These are phyloP conservation scores for Amanita jacksonii DNA, from an alignment of 768 basidiomycete genomes.

Conservation along the genomic window DNA sequence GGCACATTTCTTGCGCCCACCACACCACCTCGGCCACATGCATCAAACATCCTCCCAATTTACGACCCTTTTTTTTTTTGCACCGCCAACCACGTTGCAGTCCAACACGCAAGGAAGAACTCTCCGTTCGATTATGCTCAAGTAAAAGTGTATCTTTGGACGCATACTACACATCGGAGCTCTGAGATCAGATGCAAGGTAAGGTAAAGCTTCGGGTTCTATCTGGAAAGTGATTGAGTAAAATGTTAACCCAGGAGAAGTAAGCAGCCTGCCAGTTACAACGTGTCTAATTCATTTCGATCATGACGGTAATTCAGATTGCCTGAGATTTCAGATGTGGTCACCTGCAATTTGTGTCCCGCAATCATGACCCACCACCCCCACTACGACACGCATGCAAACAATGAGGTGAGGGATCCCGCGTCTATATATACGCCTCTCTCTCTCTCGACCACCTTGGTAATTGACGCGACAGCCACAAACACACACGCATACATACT, in stretches of 20 bases:
- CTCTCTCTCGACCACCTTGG: constrained; percentile 1
- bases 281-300: constrained; percentile 9
- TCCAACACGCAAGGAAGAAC: too few relatives aligned
- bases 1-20: too few relatives aligned
- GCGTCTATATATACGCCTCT: constrained; percentile 3
- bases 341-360: constrained; percentile 2
- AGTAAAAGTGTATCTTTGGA: too few relatives aligned
- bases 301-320: not conserved
- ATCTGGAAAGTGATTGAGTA: constrained; percentile 1
- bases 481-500: not conserved
- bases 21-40: too few relatives aligned
- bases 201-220: too few relatives aligned
- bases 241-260: not conserved
- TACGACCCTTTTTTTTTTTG: too few relatives aligned
- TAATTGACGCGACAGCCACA: not conserved
- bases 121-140: too few relatives aligned
- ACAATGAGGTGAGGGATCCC: constrained; percentile 3
- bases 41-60: too few relatives aligned
- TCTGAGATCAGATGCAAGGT: too few relatives aligned
- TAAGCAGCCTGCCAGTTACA: not conserved
- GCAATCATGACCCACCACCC: not conserved
- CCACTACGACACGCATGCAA: constrained; percentile 7
- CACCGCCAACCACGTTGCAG: too few relatives aligned
- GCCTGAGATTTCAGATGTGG: not conserved
- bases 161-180: too few relatives aligned